Conservation (phyloP, 768 basidiomycete genomes). For the Hydnum rufescens region DNA sequence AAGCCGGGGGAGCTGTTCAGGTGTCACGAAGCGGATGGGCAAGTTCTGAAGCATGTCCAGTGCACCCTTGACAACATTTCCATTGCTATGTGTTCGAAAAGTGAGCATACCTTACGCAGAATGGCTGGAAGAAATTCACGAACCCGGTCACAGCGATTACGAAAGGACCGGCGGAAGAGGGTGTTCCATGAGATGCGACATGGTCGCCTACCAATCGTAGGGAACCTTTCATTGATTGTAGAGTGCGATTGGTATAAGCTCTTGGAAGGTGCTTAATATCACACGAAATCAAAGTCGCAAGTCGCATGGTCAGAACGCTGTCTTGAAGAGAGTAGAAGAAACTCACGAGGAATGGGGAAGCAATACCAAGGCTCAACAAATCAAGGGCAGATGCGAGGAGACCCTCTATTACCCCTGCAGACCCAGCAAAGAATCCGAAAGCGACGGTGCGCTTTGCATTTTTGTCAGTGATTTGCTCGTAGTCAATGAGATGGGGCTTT, state of each 20-base stretch:
- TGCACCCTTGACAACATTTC: conserved; percentile 67
- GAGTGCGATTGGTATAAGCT: conserved; percentile 49
- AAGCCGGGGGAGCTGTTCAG: conserved; percentile 36
- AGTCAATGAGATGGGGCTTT: conserved; percentile 43
- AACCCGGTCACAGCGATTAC: conserved; percentile 73
- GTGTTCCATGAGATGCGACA: conserved; percentile 38
- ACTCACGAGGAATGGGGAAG: conserved; percentile 66
- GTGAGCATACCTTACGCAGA: not conserved
- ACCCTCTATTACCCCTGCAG: conserved; percentile 70
- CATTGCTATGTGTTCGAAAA: conserved; percentile 28
- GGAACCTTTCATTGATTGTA: conserved; percentile 32
- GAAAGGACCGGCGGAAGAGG: conserved; percentile 48
- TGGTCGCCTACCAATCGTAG: conserved; percentile 36
- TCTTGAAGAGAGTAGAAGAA: not conserved
- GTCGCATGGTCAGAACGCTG: not conserved
- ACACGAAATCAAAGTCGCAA: not conserved
- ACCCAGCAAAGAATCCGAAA: conserved; percentile 87
- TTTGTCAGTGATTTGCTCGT: conserved; percentile 50
- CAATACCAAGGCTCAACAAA: conserved; percentile 56
- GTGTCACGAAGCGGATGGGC: conserved; percentile 37
- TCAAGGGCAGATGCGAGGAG: conserved; percentile 59
- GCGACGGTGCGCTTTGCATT: conserved; percentile 61
- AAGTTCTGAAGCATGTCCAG: conserved; percentile 53
- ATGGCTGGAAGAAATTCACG: conserved; percentile 11
- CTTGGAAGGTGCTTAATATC: conserved; percentile 46